Percentiles rank a stretch among this genome's conserved stretches.
Conservation (phyloP, 352 stramenopile genomes). For the Globisporangium acanthophoron region DNA sequence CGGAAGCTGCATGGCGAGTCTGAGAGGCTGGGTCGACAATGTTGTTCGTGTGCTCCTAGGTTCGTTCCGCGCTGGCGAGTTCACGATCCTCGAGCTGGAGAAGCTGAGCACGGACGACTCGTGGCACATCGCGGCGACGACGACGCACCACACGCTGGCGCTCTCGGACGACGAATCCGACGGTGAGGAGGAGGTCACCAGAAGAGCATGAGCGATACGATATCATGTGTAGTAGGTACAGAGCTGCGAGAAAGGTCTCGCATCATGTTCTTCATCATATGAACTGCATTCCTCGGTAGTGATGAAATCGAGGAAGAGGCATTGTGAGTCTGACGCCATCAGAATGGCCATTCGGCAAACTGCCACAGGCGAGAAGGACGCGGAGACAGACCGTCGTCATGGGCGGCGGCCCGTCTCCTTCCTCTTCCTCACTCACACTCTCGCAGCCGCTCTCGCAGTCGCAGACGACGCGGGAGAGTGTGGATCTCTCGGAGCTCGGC, state of each 20-base stretch:
- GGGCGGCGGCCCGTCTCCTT: constrained; percentile 12
- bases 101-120: constrained; percentile 38
- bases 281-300: not conserved
- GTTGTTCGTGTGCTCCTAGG: constrained; percentile 18
- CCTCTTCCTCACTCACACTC: not conserved
- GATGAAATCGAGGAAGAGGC: not conserved
- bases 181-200: not conserved
- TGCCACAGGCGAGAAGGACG: not conserved
- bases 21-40: not conserved
- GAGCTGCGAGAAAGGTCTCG: not conserved
- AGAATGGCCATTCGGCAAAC: not conserved
- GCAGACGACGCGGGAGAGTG: constrained; percentile 11
- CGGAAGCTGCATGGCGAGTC: not conserved
- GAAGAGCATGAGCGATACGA: too few species aligned
- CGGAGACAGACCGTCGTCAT: not conserved
- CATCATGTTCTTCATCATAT: not conserved
- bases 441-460: constrained; percentile 3
- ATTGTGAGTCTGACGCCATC: not conserved
- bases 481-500: constrained; percentile 41
- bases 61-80: constrained; percentile 62
- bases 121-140: constrained; percentile 42
- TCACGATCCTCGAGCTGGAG: constrained; percentile 66
- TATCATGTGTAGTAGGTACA: not conserved
- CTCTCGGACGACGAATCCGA: constrained; percentile 8
- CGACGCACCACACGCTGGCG: constrained; percentile 34